These are phyloP conservation scores for Atractiella rhizophila DNA, from an alignment of 768 basidiomycete genomes.

Conservation along the genomic window DNA sequence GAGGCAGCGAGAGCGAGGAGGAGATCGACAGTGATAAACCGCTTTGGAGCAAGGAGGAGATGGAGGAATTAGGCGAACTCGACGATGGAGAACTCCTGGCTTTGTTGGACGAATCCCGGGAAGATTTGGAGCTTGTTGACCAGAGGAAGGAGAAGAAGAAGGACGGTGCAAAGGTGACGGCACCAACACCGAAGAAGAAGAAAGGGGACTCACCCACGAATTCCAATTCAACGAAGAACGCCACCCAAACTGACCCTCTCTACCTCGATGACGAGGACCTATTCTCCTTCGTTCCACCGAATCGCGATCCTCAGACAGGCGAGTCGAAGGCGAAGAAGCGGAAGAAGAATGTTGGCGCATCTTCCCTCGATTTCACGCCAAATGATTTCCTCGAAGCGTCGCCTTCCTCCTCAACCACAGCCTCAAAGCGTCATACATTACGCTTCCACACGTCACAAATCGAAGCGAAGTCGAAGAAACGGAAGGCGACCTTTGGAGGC, in stretches of 20 bases:
- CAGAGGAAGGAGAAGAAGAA: not conserved
- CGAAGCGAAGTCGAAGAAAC: conserved; percentile 47
- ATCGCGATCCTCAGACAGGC: not conserved
- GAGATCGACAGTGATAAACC: too few species aligned
- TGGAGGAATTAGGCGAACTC: conserved; percentile 1
- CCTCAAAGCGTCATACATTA: conserved; percentile 49
- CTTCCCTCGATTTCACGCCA: too few species aligned
- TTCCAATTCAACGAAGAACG: not conserved
- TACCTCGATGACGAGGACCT: not conserved
- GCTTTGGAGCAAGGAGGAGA: too few species aligned
- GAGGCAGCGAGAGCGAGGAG: too few species aligned
- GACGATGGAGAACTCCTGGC: conserved; percentile 3
- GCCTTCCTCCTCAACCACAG: conserved; percentile 42
- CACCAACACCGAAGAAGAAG: not conserved
- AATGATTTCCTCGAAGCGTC: conserved; percentile 45
- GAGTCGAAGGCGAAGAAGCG: not conserved
- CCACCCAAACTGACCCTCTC: not conserved
- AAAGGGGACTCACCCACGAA: not conserved
- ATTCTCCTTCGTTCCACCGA: not conserved
- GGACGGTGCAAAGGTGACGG: not conserved
- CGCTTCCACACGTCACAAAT: conserved; percentile 87
- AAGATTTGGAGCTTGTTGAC: not conserved
- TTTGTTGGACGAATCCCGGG: not conserved
- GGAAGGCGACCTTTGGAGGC: conserved; percentile 40
- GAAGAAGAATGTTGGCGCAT: not conserved